phyloP scores from a whole-genome alignment of 164 flowering plant species.

The Vitis vinifera region ASM3070453v1 NC_081810.1:6564001-6564500 shows the following conservation, averaged over 20 bases:
- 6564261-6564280: slow-evolving; percentile 30
- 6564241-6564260: slow-evolving; percentile 30
- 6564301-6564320: slow-evolving; percentile 38
- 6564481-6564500: slow-evolving; percentile 38
- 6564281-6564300: slow-evolving; percentile 36
- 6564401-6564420: slow-evolving; percentile 20
- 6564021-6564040: slow-evolving; percentile 49
- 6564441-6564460: slow-evolving; percentile 19
- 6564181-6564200: neutral
- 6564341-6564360: slow-evolving; percentile 40
- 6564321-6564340: slow-evolving; percentile 43
- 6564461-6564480: slow-evolving; percentile 31
- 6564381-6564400: slow-evolving; percentile 7
- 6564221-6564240: neutral
- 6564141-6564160: slow-evolving; percentile 26
- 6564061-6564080: slow-evolving; percentile 38
- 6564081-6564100: slow-evolving; percentile 15
- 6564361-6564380: slow-evolving; percentile 24
- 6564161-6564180: neutral
- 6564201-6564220: neutral
- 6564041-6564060: slow-evolving; percentile 61
- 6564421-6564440: slow-evolving; percentile 5
- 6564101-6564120: slow-evolving; percentile 6
- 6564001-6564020: slow-evolving; percentile 47
- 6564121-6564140: slow-evolving; percentile 19